phyloP scores from a whole-genome alignment of 176 grass and related monocot genomes.

The Thalia dealbata region DNA sequence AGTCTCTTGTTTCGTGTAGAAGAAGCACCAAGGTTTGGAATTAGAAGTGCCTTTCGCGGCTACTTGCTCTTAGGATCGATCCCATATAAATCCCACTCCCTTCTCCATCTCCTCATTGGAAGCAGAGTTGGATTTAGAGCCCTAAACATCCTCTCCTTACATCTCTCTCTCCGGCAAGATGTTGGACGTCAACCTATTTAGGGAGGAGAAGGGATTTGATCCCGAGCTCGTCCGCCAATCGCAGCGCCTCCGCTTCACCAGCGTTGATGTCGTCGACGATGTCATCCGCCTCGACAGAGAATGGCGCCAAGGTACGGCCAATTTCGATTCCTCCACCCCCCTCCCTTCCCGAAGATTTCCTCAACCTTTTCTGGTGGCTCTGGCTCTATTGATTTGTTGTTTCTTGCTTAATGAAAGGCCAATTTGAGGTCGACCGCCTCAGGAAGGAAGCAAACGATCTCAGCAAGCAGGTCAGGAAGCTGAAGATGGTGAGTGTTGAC shows the following conservation, averaged over 20 bases:
- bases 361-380: neutral
- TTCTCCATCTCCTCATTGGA: too few species aligned
- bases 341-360: too few species aligned
- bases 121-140: too few species aligned
- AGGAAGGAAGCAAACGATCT: conserved; percentile 1
- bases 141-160: too few species aligned
- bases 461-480: neutral
- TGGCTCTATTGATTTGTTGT: neutral
- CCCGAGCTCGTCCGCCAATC: conserved; percentile 1
- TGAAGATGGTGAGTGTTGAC: conserved; percentile 6
- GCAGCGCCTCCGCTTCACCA: conserved; percentile 5
- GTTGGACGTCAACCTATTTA: conserved; percentile 7
- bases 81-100: too few species aligned
- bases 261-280: conserved; percentile 10
- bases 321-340: neutral
- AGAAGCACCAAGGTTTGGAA: too few species aligned
- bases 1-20: too few species aligned
- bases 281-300: conserved; percentile 4
- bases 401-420: neutral
- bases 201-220: conserved; percentile 9
- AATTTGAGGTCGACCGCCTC: conserved; percentile 1
- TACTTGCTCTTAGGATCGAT: too few species aligned
- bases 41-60: too few species aligned
- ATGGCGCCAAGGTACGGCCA: conserved; percentile 4
- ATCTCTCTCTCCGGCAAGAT: neutral